Base-by-base conservation (phyloP, 768 basidiomycete species). In the Kwoniella bestiolae region DNA sequence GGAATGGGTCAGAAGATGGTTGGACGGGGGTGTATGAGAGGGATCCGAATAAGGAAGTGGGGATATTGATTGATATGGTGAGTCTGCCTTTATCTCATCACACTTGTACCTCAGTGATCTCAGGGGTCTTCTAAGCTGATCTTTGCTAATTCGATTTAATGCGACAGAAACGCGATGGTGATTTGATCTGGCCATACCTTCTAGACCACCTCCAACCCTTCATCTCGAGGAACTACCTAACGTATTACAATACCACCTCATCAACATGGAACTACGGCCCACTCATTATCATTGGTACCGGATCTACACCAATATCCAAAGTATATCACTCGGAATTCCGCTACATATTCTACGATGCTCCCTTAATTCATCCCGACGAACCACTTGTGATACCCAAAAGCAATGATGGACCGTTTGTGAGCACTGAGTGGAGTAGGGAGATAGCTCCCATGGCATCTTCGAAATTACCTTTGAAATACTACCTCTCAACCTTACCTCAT, bases 271-370 rank as follows among this genome's bases (percentile, higher is more conserved):
- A 62, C 21, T 28, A 60, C 9, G 74, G 71, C 25, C 74, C 74
- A 21, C 46, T 76, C 21, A 60, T 52, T 8, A 71, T 76, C 18
- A 65, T 76, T 26, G 71, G 74, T 3, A 73, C 71, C 0, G 74
- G 74, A 4, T 65, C 64, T 18, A 73, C 74, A 5, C 74, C 74
- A 0, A 25, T 76, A 23, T 26, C 53, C 8, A 31, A 47, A 44
- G 70, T 73, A 12, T 60, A 67, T 32, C 23, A 63, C 31, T 44
- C 45, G 28, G n/a, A 38, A 8, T 7, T 49, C 4, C 69, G 74
- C 31, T 64, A 66, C 31, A 60, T 76, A 21, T 76, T 76, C 67
- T 66, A 65, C 51, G 74, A 76, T 46, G 73, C 65, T 3, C 70
- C 73, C 4, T 28, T 75, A 1, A 45, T 60, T 0, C 38, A 26